Base-by-base conservation (phyloP, 2,329 filamentous ascomycete genomes). In the Ambrosiella beaveri region DNA sequence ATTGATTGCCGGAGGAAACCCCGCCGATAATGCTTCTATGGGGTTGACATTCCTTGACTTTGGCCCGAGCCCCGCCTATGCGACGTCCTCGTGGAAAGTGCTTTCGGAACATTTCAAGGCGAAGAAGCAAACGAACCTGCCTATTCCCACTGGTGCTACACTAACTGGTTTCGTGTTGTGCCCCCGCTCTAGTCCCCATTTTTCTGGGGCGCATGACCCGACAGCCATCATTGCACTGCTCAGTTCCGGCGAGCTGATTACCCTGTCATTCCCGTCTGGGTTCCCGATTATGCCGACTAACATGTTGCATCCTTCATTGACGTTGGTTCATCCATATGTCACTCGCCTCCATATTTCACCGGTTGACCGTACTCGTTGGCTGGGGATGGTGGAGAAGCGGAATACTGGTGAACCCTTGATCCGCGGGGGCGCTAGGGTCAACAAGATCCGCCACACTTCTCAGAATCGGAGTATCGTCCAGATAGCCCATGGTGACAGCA, bases 281-380 rank as follows among this genome's bases (percentile, higher is more conserved):
- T 86, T 90, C 68, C 85, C 88, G 0, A 94, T 97, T 58, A 86
- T 84, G 36, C 89, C 93, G 1, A 95, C 90, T 3, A 95, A 96
- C 65, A 88, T 95, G 70, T 77, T 98, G 5, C 91, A 95, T 65
- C 80, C 90, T 0, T 95, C 86, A 1, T 72, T 96, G 51, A 86
- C 86, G 1, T 86, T 96, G 62, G 85, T 95, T 6, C 89, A 96
- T 66, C 93, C 93, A 0, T 97, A 95, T 66, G 81, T 93, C 59
- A 85, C 81, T 57, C 81, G 82, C 55, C 75, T 86, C 56, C 77
- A 80, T 13, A 75, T 94, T n/a, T 78, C 87, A 8, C 78, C 80
- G 11, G 74, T 97, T 9, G 84, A 88, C 53, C 81, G 93, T 36
- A 81, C 81, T 7, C 79, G 84, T 62, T 98, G 93, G 93, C 77